Percentiles rank a stretch among this genome's conserved stretches.
phyloP scores from a whole-genome alignment of 2,329 filamentous ascomycete species.

The Trichophyton equinum region DNA sequence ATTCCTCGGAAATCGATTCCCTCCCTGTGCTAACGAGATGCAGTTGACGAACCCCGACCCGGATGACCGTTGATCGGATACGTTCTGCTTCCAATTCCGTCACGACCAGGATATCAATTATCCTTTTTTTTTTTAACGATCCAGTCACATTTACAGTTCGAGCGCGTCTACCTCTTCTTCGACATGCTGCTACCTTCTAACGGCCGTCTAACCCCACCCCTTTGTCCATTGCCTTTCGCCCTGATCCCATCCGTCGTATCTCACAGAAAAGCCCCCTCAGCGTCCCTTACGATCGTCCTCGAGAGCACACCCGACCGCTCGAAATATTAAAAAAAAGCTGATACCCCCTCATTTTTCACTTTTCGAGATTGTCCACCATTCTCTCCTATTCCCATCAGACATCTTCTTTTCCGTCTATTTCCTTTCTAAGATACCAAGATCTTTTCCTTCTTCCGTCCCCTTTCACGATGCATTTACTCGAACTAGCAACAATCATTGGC shows the following conservation, averaged over 20 bases:
- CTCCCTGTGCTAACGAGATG: not conserved
- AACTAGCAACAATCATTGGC: constrained; percentile 1
- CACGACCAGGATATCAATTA: not conserved
- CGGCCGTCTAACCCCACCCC: not conserved
- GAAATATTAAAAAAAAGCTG: not conserved
- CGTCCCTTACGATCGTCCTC: not conserved
- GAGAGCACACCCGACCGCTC: not conserved
- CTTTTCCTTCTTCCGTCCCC: not conserved
- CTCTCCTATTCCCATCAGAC: not conserved
- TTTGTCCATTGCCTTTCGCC: not conserved
- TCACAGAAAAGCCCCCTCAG: not conserved
- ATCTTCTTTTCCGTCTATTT: not conserved
- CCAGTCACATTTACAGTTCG: not conserved
- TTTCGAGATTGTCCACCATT: not conserved
- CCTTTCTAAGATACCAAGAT: not conserved
- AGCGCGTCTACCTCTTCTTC: not conserved
- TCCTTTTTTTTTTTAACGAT: not conserved
- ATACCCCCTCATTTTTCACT: not conserved
- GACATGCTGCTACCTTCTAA: not conserved
- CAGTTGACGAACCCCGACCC: constrained; percentile 14
- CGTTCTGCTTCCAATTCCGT: not conserved
- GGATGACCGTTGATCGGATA: constrained; percentile 1
- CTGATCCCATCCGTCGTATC: not conserved
- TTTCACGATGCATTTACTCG: not conserved
- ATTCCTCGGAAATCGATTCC: not conserved